Conservation (phyloP, 2,329 filamentous ascomycete species). For the Ophiocordyceps camponoti-leonardi region DNA sequence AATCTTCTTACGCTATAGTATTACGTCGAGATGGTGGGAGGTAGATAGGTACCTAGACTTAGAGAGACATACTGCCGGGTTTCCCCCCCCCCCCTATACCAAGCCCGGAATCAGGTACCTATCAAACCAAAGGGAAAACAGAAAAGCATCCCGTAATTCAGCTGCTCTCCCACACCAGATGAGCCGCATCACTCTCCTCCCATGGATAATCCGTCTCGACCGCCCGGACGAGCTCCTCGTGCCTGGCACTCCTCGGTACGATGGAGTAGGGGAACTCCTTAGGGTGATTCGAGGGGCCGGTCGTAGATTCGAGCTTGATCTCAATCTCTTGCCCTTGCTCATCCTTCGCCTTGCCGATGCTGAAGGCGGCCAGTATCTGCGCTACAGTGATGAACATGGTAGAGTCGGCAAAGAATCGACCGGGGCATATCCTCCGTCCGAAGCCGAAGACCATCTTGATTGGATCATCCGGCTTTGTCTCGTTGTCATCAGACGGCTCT, state of each 20-base stretch:
- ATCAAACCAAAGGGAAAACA: too few relatives aligned
- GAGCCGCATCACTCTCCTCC: constrained; percentile 1
- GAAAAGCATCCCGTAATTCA: too few relatives aligned
- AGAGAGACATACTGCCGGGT: too few relatives aligned
- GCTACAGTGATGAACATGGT: constrained; percentile 16
- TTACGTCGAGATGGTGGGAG: too few relatives aligned
- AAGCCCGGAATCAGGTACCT: too few relatives aligned
- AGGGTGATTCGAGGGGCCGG: constrained; percentile 1
- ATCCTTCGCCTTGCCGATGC: constrained; percentile 9
- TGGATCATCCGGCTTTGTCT: constrained; percentile 15
- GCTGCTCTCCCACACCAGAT: neutral
- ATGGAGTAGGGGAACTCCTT: neutral
- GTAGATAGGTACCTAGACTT: too few relatives aligned
- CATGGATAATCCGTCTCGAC: constrained; percentile 1
- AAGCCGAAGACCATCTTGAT: constrained; percentile 13
- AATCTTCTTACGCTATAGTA: too few relatives aligned
- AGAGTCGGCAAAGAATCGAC: constrained; percentile 13
- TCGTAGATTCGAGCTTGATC: neutral
- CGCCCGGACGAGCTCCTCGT: neutral
- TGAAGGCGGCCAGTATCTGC: constrained; percentile 19
- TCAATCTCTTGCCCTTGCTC: constrained; percentile 20
- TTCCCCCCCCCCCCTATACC: too few relatives aligned
- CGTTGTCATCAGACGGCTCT: constrained; percentile 5
- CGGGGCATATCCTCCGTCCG: constrained; percentile 18
- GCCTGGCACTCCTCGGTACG: neutral